These are phyloP conservation scores for Trichoderma atrobrunneum DNA, from an alignment of 2,329 filamentous ascomycete species.

Conservation along the genomic window DNA sequence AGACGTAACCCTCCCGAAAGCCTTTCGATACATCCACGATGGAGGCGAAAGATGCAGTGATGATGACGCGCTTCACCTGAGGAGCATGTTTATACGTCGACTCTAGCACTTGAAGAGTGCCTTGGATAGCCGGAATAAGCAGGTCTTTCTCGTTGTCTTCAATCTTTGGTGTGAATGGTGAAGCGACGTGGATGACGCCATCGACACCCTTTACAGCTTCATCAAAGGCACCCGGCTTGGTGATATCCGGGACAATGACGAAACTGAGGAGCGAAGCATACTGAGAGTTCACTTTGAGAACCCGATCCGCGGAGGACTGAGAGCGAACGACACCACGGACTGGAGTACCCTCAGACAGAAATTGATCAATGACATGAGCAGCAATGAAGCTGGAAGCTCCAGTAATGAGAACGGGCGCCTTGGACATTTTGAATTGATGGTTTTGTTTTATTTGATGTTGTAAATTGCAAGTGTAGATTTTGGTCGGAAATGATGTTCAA, in stretches of 20 bases:
- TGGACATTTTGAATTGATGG: not conserved
- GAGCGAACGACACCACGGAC: slow-evolving; percentile 9
- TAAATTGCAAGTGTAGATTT: not conserved
- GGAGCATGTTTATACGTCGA: slow-evolving; percentile 3
- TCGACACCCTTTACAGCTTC: not conserved
- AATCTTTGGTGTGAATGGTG: not conserved
- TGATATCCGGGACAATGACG: slow-evolving; percentile 3
- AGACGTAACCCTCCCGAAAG: slow-evolving; percentile 25
- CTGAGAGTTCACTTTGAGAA: not conserved
- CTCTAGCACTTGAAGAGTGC: not conserved
- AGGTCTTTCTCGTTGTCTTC: slow-evolving; percentile 10
- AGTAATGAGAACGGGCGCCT: not conserved
- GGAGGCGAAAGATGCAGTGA: slow-evolving; percentile 46
- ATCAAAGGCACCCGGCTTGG: not conserved
- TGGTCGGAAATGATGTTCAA: not conserved
- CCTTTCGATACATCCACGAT: slow-evolving; percentile 33
- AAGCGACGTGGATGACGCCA: slow-evolving; percentile 2
- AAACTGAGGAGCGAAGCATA: slow-evolving; percentile 7
- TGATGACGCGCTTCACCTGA: slow-evolving; percentile 40
- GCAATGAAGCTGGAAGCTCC: slow-evolving; percentile 8
- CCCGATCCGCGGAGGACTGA: slow-evolving; percentile 9
- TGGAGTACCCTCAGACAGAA: slow-evolving; percentile 5
- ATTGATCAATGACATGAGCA: slow-evolving; percentile 10
- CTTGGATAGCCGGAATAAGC: slow-evolving; percentile 12
- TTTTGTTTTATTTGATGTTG: not conserved